Evolutionary conservation across 129 eudicot species (phyloP), one percentile per base, ranked within the genome.

Genomic region (Sambucus nigra): DNA sequence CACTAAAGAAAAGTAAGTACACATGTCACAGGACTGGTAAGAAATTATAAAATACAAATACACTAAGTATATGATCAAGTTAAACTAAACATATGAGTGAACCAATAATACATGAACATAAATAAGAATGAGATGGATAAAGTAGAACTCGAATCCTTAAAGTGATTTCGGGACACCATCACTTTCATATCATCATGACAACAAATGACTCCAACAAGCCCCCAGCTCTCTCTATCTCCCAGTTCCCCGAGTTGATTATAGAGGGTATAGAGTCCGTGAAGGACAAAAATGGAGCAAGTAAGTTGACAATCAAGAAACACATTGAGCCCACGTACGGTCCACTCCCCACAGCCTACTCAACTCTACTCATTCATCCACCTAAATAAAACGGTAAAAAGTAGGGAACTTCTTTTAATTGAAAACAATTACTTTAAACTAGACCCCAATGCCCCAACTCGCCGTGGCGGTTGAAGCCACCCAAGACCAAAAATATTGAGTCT

Each of bases 381-480:
- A 58, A 75, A 77, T 71, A 74, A 47, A 59, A 76, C 82, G 94
- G 76, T 64, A 28, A 50, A 72, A 1, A 56, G 64, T 0, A 88
- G 96, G 5, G 78, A 87, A 44, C 81, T 87, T 2, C 12, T 63
- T 11, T 40, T 82, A 39, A 9, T 56, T 17, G 76, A 79, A 52
- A 74, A 80, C 66, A 82, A 76, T 41, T 87, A 82, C 72, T 12
- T 73, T 44, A 76, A 38, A 26, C 80, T 76, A 41, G 80, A 79
- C 59, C 88, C 84, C 0, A 60, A 54, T 53, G 66, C 84, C 1
- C 74, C 92, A 5, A 75, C 75, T 0, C 76, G 66, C 26, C 79
- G 94, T 0, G 96, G 96, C 58, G 80, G 83, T 0, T 94, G 96
- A 4, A 76, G 94, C 96, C 96, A 0, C 76, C 94, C 7, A 87